A percentile compares a stretch with the other conserved stretches of the same genome.
phyloP scores from a whole-genome alignment of 805 yeast species.

The Saccharomycopsis malanga region DNA sequence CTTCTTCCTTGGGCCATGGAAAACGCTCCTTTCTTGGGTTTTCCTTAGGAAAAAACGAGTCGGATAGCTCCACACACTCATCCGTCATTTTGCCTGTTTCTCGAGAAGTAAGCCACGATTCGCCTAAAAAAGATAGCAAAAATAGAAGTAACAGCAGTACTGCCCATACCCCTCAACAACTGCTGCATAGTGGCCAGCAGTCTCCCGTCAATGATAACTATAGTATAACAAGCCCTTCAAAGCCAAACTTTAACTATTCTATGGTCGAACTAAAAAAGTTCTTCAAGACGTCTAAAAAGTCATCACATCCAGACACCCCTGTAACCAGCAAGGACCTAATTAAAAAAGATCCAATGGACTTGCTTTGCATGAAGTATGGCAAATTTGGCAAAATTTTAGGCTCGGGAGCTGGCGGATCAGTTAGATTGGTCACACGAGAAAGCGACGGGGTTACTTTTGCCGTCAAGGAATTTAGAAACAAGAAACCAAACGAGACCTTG shows the following conservation, averaged over 20 bases:
- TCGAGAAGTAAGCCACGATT: neutral
- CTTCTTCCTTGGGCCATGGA: neutral
- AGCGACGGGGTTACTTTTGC: conserved; percentile 70
- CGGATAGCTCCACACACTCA: conserved; percentile 1
- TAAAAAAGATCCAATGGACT: conserved; percentile 34
- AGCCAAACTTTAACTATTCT: neutral
- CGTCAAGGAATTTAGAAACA: conserved; percentile 73
- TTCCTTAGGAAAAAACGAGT: neutral
- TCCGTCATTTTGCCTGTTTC: neutral
- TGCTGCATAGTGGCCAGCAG: neutral
- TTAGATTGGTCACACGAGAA: conserved; percentile 61
- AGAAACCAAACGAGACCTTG: conserved; percentile 59
- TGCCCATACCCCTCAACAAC: neutral
- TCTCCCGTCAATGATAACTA: neutral
- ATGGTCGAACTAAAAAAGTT: conserved; percentile 11
- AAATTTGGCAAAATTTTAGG: conserved; percentile 70
- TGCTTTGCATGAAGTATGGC: conserved; percentile 56
- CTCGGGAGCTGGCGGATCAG: conserved; percentile 86
- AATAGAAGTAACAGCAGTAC: no score
- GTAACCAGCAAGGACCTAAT: neutral
- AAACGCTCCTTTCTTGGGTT: conserved; percentile 2
- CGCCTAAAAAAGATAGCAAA: no score
- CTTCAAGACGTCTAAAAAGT: neutral
- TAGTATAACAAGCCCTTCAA: neutral
- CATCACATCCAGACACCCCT: neutral